Percentiles rank a stretch among this genome's conserved stretches.
These are phyloP conservation scores for Solidago caesia DNA, from an alignment of 129 eudicot genomes.

Conservation along the genomic window DNA sequence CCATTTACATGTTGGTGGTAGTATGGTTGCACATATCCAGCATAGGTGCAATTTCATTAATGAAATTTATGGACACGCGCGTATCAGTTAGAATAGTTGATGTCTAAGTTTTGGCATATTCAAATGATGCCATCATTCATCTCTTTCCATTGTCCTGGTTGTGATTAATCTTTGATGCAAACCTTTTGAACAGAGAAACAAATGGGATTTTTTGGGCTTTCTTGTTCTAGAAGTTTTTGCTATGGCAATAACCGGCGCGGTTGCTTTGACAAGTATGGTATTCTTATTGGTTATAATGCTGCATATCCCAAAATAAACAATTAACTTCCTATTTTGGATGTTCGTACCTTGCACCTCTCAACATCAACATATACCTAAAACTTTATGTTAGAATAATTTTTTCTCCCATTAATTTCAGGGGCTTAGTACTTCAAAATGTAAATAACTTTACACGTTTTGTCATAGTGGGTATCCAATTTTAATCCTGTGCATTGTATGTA, in stretches of 20 bases:
- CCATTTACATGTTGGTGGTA: no score
- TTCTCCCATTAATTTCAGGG: no score
- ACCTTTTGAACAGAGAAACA: constrained; percentile 67
- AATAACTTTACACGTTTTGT: no score
- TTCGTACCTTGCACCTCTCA: background rate
- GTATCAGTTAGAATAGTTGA: background rate
- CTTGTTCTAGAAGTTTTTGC: constrained; percentile 79
- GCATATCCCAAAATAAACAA: background rate
- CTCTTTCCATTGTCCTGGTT: constrained; percentile 15
- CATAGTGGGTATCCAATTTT: no score
- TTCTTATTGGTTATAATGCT: background rate
- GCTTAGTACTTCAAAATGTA: no score
- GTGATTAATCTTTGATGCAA: constrained; percentile 19
- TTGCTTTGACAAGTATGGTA: constrained; percentile 73
- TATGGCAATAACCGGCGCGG: constrained; percentile 71
- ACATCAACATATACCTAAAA: no score
- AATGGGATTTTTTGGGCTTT: constrained; percentile 91
- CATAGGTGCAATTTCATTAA: background rate
- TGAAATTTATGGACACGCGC: background rate
- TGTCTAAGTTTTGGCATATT: background rate
- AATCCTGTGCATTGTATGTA: no score
- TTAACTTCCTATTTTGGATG: background rate
- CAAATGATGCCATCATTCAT: background rate
- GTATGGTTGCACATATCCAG: background rate
- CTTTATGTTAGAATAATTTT: no score